Conservation (phyloP, 2,329 filamentous ascomycete genomes). For the Cercospora zeina region DNA sequence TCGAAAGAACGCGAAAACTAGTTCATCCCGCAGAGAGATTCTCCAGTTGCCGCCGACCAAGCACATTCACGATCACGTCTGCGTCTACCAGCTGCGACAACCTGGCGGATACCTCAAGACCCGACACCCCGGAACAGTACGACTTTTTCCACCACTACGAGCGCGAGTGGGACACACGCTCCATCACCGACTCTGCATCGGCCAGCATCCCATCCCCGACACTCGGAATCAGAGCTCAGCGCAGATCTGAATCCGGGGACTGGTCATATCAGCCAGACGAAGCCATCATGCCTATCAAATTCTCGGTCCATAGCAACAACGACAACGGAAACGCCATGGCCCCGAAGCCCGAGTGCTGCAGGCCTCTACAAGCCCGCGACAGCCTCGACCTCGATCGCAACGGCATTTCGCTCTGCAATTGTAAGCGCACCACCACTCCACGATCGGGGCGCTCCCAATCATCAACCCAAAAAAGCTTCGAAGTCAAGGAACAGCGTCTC, state of each 20-base stretch:
- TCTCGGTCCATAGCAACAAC: not conserved
- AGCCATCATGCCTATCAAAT: not conserved
- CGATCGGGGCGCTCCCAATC: not conserved
- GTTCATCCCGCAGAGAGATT: not conserved
- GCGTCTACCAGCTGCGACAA: constrained; percentile 5
- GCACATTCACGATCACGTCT: not conserved
- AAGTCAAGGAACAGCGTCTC: constrained; percentile 1
- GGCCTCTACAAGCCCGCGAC: not conserved
- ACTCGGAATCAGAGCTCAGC: not conserved
- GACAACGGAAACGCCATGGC: not conserved
- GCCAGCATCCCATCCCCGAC: constrained; percentile 2
- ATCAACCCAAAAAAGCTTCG: not conserved
- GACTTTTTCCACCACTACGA: constrained; percentile 14
- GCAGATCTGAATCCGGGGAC: not conserved
- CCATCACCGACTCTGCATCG: constrained; percentile 7
- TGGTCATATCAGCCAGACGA: not conserved
- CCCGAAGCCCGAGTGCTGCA: not conserved
- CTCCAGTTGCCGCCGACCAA: not conserved
- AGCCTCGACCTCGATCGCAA: constrained; percentile 15
- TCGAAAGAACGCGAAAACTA: not conserved
- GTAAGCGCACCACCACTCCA: constrained; percentile 2
- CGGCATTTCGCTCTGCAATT: constrained; percentile 1
- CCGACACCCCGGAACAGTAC: constrained; percentile 8
- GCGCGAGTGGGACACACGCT: constrained; percentile 3
- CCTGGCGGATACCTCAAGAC: not conserved